These are phyloP conservation scores for Byssothecium circinans DNA, from an alignment of 2,329 filamentous ascomycete genomes.

Conservation along the genomic window DNA sequence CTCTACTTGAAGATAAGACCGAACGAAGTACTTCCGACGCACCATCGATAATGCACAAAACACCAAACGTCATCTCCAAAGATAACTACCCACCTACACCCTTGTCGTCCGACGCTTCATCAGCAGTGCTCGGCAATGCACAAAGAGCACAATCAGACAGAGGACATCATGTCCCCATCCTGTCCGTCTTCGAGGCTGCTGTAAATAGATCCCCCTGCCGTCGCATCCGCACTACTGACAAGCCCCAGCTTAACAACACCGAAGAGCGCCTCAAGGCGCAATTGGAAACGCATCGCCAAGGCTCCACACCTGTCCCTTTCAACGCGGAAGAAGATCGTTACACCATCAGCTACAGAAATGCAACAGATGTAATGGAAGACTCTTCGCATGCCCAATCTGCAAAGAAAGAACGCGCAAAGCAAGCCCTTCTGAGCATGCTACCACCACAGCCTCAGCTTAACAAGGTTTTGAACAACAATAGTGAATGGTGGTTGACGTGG, in stretches of 20 bases:
- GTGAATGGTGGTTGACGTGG: slow-evolving; percentile 49
- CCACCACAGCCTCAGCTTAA: slow-evolving; percentile 39
- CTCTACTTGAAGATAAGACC: slow-evolving; percentile 41
- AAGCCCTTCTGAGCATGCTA: slow-evolving; percentile 38
- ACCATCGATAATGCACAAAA: slow-evolving; percentile 33
- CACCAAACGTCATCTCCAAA: slow-evolving; percentile 22
- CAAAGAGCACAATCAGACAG: slow-evolving; percentile 28
- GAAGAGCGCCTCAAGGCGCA: slow-evolving; percentile 35
- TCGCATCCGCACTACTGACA: background rate
- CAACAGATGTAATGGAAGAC: slow-evolving; percentile 28
- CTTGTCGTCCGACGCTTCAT: slow-evolving; percentile 35
- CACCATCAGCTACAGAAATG: slow-evolving; percentile 35
- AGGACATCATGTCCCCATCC: slow-evolving; percentile 41
- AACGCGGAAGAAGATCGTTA: slow-evolving; percentile 24
- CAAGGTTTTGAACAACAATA: slow-evolving; percentile 38
- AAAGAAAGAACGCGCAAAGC: slow-evolving; percentile 41
- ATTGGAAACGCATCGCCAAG: slow-evolving; percentile 22
- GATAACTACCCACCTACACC: slow-evolving; percentile 38
- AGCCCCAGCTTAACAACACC: slow-evolving; percentile 38
- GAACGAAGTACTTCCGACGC: slow-evolving; percentile 30
- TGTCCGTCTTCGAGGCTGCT: slow-evolving; percentile 45
- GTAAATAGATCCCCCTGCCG: slow-evolving; percentile 22
- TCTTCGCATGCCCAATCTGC: slow-evolving; percentile 23
- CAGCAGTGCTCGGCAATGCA: slow-evolving; percentile 21
- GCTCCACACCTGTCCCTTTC: slow-evolving; percentile 16